Percentiles rank a stretch among this genome's conserved stretches.
phyloP scores from a whole-genome alignment of 2,329 filamentous ascomycete species.

The Sarocladium brachiariae region DNA sequence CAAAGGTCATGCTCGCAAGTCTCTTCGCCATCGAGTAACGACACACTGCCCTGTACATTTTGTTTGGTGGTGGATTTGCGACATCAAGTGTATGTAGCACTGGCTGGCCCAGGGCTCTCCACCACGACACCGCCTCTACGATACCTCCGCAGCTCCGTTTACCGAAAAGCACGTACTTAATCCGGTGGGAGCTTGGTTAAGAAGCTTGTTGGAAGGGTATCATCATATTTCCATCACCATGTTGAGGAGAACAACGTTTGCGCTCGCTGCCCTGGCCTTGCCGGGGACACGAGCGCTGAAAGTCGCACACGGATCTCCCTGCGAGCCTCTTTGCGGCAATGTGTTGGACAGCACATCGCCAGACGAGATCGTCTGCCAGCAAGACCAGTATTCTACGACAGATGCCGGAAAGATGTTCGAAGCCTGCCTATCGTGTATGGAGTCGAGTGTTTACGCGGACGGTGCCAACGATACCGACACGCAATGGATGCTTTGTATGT shows the following conservation, averaged over 20 bases:
- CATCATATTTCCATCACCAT: constrained; percentile 12
- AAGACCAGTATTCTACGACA: constrained; percentile 28
- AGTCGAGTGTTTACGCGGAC: constrained; percentile 37
- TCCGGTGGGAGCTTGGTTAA: too few species aligned
- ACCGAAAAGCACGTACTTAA: too few species aligned
- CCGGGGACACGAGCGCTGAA: constrained; percentile 27
- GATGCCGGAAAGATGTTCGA: constrained; percentile 42
- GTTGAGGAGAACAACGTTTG: constrained; percentile 15
- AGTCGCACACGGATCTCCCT: constrained; percentile 41
- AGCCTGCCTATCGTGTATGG: constrained; percentile 45
- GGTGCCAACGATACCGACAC: constrained; percentile 41
- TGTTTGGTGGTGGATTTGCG: background rate
- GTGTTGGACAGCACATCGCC: constrained; percentile 37
- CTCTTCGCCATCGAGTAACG: too few species aligned
- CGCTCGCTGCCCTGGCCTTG: constrained; percentile 14
- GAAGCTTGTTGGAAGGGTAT: too few species aligned
- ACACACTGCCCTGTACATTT: background rate
- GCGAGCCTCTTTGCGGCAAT: constrained; percentile 46
- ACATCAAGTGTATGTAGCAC: constrained; percentile 4
- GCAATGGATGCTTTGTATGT: constrained; percentile 49
- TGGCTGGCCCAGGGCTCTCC: constrained; percentile 4
- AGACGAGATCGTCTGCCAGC: constrained; percentile 42
- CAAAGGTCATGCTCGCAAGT: too few species aligned
- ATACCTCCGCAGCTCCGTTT: constrained; percentile 6
- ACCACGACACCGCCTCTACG: background rate